Evolutionary conservation across 345 rosid genomes (phyloP), one percentile per base, ranked within the genome.

Genomic region (Physaria fendleri): DNA sequence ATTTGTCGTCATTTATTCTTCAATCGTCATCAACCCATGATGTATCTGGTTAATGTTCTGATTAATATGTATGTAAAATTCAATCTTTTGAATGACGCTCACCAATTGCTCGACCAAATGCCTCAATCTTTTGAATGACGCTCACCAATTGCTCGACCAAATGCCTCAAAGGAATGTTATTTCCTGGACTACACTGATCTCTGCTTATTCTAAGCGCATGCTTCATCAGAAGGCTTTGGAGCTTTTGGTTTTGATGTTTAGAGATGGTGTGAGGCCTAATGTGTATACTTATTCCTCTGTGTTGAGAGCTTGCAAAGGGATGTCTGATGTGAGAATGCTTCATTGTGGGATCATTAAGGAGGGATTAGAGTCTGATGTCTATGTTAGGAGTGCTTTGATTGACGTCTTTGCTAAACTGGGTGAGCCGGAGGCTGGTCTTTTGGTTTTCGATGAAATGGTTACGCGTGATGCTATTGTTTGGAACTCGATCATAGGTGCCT

Each of bases 121-220:
- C 65, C 74, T 55, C 35, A 66, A 1, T 50, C 62, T 84, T 35
- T 58, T 81, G 59, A 63, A 48, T 7, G 75, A 71, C 0, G 87
- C 84, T 4, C 68, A 67, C 68, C 27, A 23, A 5, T 9, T 70
- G 78, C 71, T 74, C 51, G 78, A 74, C 3, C 18, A 59, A 74
- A 66, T 77, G 71, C 65, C 74, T 55, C 35, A 66, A 1, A 70
- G 76, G 48, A 63, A 71, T 28, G 74, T 74, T 70, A 52, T 74
- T 62, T 76, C 95, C 28, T 86, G 95, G 95, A 86, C 95, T n/a
- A 82, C 90, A 0, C 56, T 87, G 67, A 82, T 87, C 22, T 74
- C 88, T 23, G 90, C 84, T 57, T 83, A 69, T 10, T 55, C 85
- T n/a, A 67, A 59, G 60, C 53, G 47, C 1, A 76, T 58, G 4